phyloP scores from a whole-genome alignment of 1,139 yeast species.

The Yamadazyma jaroonii region DNA sequence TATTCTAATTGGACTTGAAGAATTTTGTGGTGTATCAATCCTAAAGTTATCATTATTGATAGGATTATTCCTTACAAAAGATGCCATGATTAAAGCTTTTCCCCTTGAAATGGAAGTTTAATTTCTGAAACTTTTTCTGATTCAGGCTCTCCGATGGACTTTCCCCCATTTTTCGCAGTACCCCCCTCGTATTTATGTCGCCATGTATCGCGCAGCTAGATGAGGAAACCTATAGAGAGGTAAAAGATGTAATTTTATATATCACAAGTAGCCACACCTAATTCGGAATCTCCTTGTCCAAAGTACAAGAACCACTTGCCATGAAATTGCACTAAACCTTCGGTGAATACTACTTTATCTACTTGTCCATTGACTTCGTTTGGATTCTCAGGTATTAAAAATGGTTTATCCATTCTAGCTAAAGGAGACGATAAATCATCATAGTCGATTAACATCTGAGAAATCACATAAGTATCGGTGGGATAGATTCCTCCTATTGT shows the following conservation, averaged over 20 bases:
- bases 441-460: slow-evolving; percentile 44
- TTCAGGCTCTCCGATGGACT: too few relatives aligned
- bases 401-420: slow-evolving; percentile 38
- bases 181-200: too few relatives aligned
- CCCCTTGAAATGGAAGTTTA: too few relatives aligned
- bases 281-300: slow-evolving; percentile 45
- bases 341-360: slow-evolving; percentile 43
- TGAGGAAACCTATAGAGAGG: too few relatives aligned
- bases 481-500: slow-evolving; percentile 36
- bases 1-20: slow-evolving; percentile 44
- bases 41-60: slow-evolving; percentile 8
- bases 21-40: slow-evolving; percentile 21
- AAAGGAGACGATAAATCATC: slow-evolving; percentile 38
- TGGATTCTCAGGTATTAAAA: slow-evolving; percentile 32
- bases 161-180: too few relatives aligned
- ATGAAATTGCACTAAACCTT: slow-evolving; percentile 43
- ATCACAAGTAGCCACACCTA: slow-evolving; percentile 42
- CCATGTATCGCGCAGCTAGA: too few relatives aligned
- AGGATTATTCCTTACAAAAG: slow-evolving; percentile 13
- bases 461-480: slow-evolving; percentile 33
- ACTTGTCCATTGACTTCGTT: slow-evolving; percentile 44
- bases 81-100: slow-evolving; percentile 8
- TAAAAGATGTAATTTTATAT: slow-evolving; percentile 8
- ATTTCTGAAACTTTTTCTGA: too few relatives aligned
- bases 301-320: slow-evolving; percentile 43